Evolutionary conservation across 1,139 yeast species (phyloP).

Genomic region (Dujonia santamariae): DNA sequence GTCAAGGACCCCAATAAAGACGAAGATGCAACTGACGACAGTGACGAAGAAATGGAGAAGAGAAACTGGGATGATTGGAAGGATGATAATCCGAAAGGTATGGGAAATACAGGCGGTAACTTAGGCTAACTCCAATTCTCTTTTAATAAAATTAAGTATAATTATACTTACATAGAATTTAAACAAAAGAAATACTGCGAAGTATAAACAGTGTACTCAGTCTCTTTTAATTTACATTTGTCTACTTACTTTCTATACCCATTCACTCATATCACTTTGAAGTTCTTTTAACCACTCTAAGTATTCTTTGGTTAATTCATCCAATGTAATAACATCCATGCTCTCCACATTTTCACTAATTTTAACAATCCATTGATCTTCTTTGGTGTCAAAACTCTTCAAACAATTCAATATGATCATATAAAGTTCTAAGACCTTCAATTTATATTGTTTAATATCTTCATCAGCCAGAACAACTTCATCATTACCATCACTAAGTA

Average conservation of each 20-base stretch:
- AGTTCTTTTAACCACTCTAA: constrained; percentile 33
- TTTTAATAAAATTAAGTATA: constrained; percentile 2
- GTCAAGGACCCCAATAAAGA: constrained; percentile 24
- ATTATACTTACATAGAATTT: background rate
- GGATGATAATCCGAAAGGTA: constrained; percentile 81
- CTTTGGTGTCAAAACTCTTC: constrained; percentile 40
- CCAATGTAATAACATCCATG: constrained; percentile 26
- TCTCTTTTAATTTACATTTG: constrained; percentile 8
- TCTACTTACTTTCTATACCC: constrained; percentile 8
- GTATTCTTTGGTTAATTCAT: constrained; percentile 31
- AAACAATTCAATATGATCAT: constrained; percentile 48
- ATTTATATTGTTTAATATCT: constrained; percentile 31
- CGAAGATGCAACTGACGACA: constrained; percentile 32
- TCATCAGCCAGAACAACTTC: constrained; percentile 12
- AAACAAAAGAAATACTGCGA: background rate
- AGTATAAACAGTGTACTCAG: constrained; percentile 3
- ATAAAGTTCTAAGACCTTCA: constrained; percentile 42
- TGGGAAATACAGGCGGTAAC: constrained; percentile 81
- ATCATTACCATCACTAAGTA: constrained; percentile 10
- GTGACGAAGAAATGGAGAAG: constrained; percentile 48
- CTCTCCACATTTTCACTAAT: constrained; percentile 13
- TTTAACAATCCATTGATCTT: constrained; percentile 56
- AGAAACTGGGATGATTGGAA: constrained; percentile 93
- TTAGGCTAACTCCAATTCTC: constrained; percentile 63
- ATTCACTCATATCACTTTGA: constrained; percentile 21